Evolutionary conservation across 23 red algal genomes (phyloP).

Genomic region (Gracilaria domingensis): DNA sequence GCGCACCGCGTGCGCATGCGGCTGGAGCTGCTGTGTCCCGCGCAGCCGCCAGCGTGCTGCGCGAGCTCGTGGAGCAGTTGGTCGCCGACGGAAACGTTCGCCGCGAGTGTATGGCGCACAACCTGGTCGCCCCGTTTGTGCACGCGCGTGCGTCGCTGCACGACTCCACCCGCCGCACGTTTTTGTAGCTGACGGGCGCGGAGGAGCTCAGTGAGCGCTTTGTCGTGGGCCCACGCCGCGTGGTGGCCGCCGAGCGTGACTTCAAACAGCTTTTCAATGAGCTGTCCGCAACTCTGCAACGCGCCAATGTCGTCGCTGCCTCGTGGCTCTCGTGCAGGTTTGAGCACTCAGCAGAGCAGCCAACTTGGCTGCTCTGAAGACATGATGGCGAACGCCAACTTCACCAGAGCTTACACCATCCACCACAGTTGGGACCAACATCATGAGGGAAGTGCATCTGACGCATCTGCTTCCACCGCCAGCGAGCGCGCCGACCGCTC

Average conservation of each 20-base stretch:
- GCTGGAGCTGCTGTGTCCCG: background rate
- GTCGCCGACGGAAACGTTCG: too few relatives aligned
- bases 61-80: background rate
- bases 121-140: too few relatives aligned
- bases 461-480: background rate
- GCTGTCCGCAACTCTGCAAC: background rate
- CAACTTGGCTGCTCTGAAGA: background rate
- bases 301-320: slow-evolving; percentile 1
- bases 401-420: too few relatives aligned
- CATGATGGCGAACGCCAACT: too few relatives aligned
- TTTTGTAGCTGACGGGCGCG: background rate
- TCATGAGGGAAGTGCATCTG: background rate
- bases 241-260: too few relatives aligned
- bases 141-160: background rate
- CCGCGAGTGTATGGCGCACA: too few relatives aligned
- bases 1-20: background rate
- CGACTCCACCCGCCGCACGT: background rate
- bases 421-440: background rate
- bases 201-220: slow-evolving; percentile 5
- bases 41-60: background rate
- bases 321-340: slow-evolving; percentile 22
- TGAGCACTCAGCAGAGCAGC: background rate
- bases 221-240: background rate
- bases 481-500: background rate
- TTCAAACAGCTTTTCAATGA: background rate